phyloP scores from a whole-genome alignment of 2,329 filamentous ascomycete species.

The Talaromyces sp. region DNA sequence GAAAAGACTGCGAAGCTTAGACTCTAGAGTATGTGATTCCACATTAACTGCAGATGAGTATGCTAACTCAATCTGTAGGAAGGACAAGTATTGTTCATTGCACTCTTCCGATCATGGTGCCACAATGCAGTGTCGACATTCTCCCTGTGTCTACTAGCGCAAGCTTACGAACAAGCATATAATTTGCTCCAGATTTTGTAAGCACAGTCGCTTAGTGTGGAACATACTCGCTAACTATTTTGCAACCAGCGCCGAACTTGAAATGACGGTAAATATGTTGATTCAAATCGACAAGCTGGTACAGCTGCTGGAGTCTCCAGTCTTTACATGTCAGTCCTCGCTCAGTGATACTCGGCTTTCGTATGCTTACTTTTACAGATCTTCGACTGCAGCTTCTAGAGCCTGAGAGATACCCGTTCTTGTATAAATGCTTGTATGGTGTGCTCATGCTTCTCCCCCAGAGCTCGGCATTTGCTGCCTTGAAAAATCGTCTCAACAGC shows the following conservation, averaged over 20 bases:
- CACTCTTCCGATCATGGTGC: slow-evolving; percentile 94
- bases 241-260: slow-evolving; percentile 72
- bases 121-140: slow-evolving; percentile 98
- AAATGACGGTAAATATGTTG: slow-evolving; percentile 98
- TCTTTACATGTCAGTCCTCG: slow-evolving; percentile 76
- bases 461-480: slow-evolving; percentile 89
- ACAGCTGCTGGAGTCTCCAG: slow-evolving; percentile 90
- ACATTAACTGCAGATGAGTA: neutral
- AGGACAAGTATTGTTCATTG: slow-evolving; percentile 90
- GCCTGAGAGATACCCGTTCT: slow-evolving; percentile 86
- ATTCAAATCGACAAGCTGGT: slow-evolving; percentile 99
- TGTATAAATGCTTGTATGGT: slow-evolving; percentile 97
- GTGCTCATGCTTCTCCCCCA: slow-evolving; percentile 97
- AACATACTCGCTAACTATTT: slow-evolving; percentile 19
- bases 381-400: slow-evolving; percentile 90
- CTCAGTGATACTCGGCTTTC: neutral
- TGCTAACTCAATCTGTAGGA: slow-evolving; percentile 51
- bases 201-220: slow-evolving; percentile 22
- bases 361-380: slow-evolving; percentile 49
- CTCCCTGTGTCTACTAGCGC: slow-evolving; percentile 86
- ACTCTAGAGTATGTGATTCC: slow-evolving; percentile 60
- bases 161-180: slow-evolving; percentile 97
- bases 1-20: slow-evolving; percentile 82
- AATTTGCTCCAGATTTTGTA: slow-evolving; percentile 93
- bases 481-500: slow-evolving; percentile 94